Evolutionary conservation across 352 stramenopile species (phyloP), one percentile per base, ranked within the genome.

Genomic region (Pythium dissotocum): DNA sequence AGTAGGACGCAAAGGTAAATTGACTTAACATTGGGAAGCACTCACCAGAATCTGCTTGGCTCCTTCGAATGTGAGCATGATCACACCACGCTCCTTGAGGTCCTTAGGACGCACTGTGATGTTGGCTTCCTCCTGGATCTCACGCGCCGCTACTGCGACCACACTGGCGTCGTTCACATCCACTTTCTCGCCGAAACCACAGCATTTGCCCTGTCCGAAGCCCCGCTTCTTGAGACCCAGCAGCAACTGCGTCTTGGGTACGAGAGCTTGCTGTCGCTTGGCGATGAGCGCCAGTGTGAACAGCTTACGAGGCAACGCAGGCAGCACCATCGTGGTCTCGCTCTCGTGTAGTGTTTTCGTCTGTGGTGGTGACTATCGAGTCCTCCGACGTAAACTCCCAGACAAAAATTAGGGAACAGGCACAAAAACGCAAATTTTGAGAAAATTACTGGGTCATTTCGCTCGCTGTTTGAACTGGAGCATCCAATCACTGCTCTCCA

Each of bases 111-210:
- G 46, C 36, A 84, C 72, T 2, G 48, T 33, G 12, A 94, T 57
- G 44, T 66, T 62, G 8, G 80, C 70, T 63, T 94, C 86, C 69
- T 82, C 75, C 10, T 58, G 62, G 44, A 82, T 68, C 55, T 82
- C 75, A 10, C 75, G 71, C 57, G 75, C 75, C 24, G 75, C 71
- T 6, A 72, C 75, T 9, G 71, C 71, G 40, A 67, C 67, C 36
- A 82, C 40, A 18, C 69, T 82, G 0, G 60, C 61, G 57, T 94
- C 86, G 10, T 69, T 78, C 4, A 57, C 28, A 49, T 93, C 83
- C 13, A 94, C 72, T 77, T 94, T 94, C n/a, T 85, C 86, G 42
- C 86, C 86, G 61, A 93, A 93, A 16, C 86, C 82, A 63, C 91
- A 93, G 78, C 80, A 93, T 58, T 92, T 91, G 38, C 82, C 83